Evolutionary conservation across 1,139 yeast species (phyloP).

Genomic region (Candida freyschussii): DNA sequence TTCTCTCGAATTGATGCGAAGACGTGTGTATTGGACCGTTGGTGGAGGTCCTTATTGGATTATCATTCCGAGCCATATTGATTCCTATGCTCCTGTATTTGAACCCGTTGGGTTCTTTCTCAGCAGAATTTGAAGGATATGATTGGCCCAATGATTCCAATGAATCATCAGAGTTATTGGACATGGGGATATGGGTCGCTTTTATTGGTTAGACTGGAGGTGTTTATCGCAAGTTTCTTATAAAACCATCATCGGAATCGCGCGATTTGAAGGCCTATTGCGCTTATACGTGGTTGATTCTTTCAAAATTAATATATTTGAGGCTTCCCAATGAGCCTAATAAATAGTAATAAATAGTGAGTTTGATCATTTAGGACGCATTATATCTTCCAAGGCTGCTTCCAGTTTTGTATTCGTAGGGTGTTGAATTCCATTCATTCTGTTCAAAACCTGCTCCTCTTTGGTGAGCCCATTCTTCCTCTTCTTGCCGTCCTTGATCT

Average conservation of each 20-base stretch:
- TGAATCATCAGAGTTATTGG: too few species aligned
- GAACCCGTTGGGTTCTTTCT: not conserved
- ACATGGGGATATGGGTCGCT: not conserved
- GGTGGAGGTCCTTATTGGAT: not conserved
- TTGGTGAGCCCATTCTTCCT: conserved; percentile 6
- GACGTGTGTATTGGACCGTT: conserved; percentile 1
- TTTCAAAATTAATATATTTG: conserved; percentile 1
- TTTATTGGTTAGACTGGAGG: not conserved
- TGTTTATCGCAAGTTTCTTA: not conserved
- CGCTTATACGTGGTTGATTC: not conserved
- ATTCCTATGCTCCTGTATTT: not conserved
- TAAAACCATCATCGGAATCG: not conserved
- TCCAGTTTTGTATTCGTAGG: conserved; percentile 6
- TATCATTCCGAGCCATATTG: not conserved
- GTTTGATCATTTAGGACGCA: conserved; percentile 3
- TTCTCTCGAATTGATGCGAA: too few species aligned
- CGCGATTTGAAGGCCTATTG: too few species aligned
- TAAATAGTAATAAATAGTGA: not conserved
- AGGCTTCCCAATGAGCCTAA: too few species aligned
- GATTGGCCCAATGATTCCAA: too few species aligned
- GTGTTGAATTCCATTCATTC: conserved; percentile 10
- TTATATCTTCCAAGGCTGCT: conserved; percentile 6
- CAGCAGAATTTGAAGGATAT: conserved; percentile 1
- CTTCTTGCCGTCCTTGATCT: too few species aligned
- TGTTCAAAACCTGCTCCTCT: conserved; percentile 7